Percentiles rank a stretch among this genome's conserved stretches.
phyloP scores from a whole-genome alignment of 2,329 filamentous ascomycete species.

The Botryotinia convoluta region DNA sequence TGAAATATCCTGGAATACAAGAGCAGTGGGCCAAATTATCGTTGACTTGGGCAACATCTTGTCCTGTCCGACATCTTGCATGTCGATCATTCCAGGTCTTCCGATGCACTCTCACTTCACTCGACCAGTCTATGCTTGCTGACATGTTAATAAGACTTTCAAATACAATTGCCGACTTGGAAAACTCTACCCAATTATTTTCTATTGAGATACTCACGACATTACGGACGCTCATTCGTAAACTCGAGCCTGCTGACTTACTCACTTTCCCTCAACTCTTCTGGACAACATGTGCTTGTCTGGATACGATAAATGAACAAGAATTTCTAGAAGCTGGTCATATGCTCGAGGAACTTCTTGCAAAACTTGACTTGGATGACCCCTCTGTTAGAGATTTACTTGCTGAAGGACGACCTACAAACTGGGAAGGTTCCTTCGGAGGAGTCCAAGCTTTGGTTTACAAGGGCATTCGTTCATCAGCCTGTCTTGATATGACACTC shows the following conservation, averaged over 20 bases:
- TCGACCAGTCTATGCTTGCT: slow-evolving; percentile 91
- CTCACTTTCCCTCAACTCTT: slow-evolving; percentile 92
- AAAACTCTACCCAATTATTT: slow-evolving; percentile 91
- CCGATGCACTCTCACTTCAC: slow-evolving; percentile 82
- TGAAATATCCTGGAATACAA: slow-evolving; percentile 81
- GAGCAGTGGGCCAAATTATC: slow-evolving; percentile 90
- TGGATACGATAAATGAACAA: slow-evolving; percentile 94
- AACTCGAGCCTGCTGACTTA: slow-evolving; percentile 74
- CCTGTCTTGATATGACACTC: slow-evolving; percentile 76
- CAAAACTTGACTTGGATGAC: slow-evolving; percentile 77
- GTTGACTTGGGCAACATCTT: slow-evolving; percentile 93
- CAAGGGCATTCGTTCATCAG: slow-evolving; percentile 85
- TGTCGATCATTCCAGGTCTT: slow-evolving; percentile 98
- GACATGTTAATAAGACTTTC: slow-evolving; percentile 95
- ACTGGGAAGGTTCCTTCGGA: slow-evolving; percentile 87
- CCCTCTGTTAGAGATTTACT: slow-evolving; percentile 67
- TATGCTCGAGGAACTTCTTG: slow-evolving; percentile 84
- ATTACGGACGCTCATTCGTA: slow-evolving; percentile 83
- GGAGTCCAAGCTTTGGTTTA: slow-evolving; percentile 83
- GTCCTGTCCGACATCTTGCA: slow-evolving; percentile 88
- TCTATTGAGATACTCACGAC: slow-evolving; percentile 98
- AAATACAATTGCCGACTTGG: slow-evolving; percentile 95
- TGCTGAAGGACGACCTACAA: slow-evolving; percentile 73
- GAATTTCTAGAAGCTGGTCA: slow-evolving; percentile 90
- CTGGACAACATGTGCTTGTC: slow-evolving; percentile 94